Conservation (phyloP, 2,329 filamentous ascomycete genomes). For the Cordyceps sp. region DNA sequence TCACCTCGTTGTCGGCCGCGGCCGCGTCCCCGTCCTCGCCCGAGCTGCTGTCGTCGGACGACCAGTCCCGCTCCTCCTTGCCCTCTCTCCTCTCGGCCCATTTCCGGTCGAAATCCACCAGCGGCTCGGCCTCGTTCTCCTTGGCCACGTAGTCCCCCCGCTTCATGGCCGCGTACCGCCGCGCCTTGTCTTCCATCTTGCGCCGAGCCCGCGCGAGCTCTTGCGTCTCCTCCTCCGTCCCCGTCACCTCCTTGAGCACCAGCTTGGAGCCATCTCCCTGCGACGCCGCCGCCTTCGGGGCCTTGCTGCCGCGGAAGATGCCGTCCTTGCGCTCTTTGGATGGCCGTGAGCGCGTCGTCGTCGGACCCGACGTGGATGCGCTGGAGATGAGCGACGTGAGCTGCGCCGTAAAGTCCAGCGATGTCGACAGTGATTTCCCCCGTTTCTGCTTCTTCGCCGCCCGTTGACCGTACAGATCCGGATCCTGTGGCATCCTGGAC, state of each 20-base stretch:
- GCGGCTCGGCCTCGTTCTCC: slow-evolving; percentile 45
- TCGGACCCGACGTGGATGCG: slow-evolving; percentile 21
- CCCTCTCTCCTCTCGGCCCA: slow-evolving; percentile 50
- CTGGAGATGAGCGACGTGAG: slow-evolving; percentile 65
- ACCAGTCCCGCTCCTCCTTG: slow-evolving; percentile 20
- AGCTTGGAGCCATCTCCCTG: slow-evolving; percentile 32
- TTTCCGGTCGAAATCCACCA: slow-evolving; percentile 92
- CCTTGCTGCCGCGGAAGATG: slow-evolving; percentile 17
- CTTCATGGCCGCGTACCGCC: slow-evolving; percentile 79
- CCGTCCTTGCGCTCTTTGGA: slow-evolving; percentile 30
- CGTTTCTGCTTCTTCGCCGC: slow-evolving; percentile 52
- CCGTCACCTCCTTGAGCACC: slow-evolving; percentile 31
- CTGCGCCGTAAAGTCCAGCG: slow-evolving; percentile 75
- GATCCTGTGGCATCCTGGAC: slow-evolving; percentile 48
- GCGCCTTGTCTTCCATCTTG: slow-evolving; percentile 80
- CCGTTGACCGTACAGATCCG: slow-evolving; percentile 60
- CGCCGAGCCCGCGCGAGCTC: slow-evolving; percentile 56
- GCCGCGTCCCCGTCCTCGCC: slow-evolving; percentile 22
- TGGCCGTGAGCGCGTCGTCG: slow-evolving; percentile 27
- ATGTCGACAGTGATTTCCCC: slow-evolving; percentile 53
- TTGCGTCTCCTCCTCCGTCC: slow-evolving; percentile 45
- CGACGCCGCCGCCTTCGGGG: slow-evolving; percentile 7
- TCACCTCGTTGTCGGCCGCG: slow-evolving; percentile 43
- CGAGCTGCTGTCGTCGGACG: slow-evolving; percentile 28
- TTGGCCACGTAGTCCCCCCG: slow-evolving; percentile 64